Conservation (phyloP, 2,329 filamentous ascomycete species). For the Penicillium paneum region DNA sequence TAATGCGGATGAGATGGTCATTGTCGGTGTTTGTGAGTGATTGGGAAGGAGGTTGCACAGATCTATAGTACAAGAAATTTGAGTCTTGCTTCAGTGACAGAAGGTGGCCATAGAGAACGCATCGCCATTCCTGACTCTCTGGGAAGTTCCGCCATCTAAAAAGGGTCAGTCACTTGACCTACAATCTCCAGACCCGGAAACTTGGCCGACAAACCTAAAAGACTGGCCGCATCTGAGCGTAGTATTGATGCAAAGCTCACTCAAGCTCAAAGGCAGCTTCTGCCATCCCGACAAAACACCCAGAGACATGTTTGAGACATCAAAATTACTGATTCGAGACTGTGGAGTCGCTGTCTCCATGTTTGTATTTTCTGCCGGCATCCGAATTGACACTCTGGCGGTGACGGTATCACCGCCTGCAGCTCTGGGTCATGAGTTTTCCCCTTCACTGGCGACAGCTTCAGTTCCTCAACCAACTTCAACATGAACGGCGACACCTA, state of each 20-base stretch:
- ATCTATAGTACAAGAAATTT: conserved; percentile 72
- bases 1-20: conserved; percentile 69
- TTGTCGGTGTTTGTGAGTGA: conserved; percentile 34
- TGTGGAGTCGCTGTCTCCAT: background rate
- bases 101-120: conserved; percentile 79
- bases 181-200: background rate
- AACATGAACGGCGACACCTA: conserved; percentile 85
- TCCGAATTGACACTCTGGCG: conserved; percentile 14
- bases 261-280: conserved; percentile 75
- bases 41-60: conserved; percentile 31
- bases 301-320: background rate
- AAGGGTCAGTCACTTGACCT: conserved; percentile 4
- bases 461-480: conserved; percentile 21
- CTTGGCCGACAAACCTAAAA: conserved; percentile 57
- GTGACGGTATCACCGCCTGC: conserved; percentile 22
- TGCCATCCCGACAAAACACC: conserved; percentile 72
- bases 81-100: conserved; percentile 80
- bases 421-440: conserved; percentile 32
- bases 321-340: background rate
- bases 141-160: conserved; percentile 75
- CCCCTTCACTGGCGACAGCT: conserved; percentile 24
- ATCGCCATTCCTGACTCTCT: conserved; percentile 79
- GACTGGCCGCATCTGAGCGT: conserved; percentile 93
- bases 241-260: conserved; percentile 90
- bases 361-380: conserved; percentile 1